Evolutionary conservation across 2,329 filamentous ascomycete species (phyloP).

Genomic region (Colletotrichum ledebouriae): DNA sequence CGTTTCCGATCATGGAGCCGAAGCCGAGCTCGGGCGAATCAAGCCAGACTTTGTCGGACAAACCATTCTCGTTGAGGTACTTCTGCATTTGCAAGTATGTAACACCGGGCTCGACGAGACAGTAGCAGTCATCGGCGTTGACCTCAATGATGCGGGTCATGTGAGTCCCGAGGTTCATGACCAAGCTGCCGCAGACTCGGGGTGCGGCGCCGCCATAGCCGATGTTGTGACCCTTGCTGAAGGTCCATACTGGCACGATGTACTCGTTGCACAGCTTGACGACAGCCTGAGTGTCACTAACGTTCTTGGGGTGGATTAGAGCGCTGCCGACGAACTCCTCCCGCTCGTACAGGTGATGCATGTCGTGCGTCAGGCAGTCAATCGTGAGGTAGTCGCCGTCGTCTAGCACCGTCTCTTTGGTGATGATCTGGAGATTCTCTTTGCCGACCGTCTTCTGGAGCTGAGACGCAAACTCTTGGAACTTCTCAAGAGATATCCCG

Average conservation of each 20-base stretch:
- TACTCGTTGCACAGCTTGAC: slow-evolving; percentile 60
- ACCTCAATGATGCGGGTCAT: slow-evolving; percentile 68
- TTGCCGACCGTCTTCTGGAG: slow-evolving; percentile 25
- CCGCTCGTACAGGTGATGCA: slow-evolving; percentile 55
- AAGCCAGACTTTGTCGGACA: slow-evolving; percentile 57
- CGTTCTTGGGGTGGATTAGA: slow-evolving; percentile 50
- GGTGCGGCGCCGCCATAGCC: slow-evolving; percentile 69
- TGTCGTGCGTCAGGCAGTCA: slow-evolving; percentile 48
- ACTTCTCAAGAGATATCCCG: slow-evolving; percentile 13
- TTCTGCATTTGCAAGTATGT: slow-evolving; percentile 65
- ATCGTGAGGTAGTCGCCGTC: slow-evolving; percentile 35
- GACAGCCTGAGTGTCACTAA: slow-evolving; percentile 60
- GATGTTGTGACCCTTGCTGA: slow-evolving; percentile 63
- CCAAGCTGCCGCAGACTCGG: slow-evolving; percentile 63
- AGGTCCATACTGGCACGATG: slow-evolving; percentile 62
- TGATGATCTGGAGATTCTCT: slow-evolving; percentile 35
- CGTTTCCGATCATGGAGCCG: slow-evolving; percentile 60
- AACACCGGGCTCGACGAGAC: slow-evolving; percentile 68
- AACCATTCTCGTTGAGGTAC: slow-evolving; percentile 57
- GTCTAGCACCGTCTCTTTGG: slow-evolving; percentile 15
- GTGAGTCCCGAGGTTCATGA: slow-evolving; percentile 64
- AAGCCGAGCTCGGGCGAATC: slow-evolving; percentile 58
- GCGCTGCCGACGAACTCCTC: slow-evolving; percentile 60
- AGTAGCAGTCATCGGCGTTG: slow-evolving; percentile 62
- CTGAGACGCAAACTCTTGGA: slow-evolving; percentile 24